Conservation (phyloP, 768 basidiomycete species). For the Ramaria rubella region DNA sequence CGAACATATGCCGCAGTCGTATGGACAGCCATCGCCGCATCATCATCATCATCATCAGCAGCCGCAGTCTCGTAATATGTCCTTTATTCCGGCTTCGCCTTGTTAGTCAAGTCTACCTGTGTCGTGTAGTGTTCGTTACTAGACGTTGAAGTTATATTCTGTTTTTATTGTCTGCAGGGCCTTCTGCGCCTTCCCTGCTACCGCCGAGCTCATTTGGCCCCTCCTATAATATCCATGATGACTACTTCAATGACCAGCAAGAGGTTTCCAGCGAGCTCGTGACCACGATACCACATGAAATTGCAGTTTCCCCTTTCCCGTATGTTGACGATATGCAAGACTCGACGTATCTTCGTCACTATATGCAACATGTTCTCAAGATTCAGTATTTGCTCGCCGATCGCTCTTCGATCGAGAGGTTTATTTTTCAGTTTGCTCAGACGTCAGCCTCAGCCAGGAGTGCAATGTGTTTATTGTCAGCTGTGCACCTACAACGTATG, state of each 20-base stretch:
- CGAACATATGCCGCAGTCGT: constrained; percentile 17
- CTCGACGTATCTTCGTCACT: constrained; percentile 28
- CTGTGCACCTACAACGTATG: constrained; percentile 42
- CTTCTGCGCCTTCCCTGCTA: constrained; percentile 12
- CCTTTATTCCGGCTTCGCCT: constrained; percentile 12
- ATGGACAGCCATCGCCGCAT: constrained; percentile 10
- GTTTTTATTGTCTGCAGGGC: constrained; percentile 13
- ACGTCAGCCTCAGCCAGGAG: constrained; percentile 41
- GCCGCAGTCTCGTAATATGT: constrained; percentile 5
- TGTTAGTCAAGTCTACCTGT: constrained; percentile 15
- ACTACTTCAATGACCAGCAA: constrained; percentile 10
- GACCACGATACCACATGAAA: background rate
- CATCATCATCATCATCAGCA: constrained; percentile 10
- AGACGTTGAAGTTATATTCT: constrained; percentile 11
- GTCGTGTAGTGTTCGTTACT: constrained; percentile 13
- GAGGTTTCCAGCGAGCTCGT: constrained; percentile 1
- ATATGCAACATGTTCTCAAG: constrained; percentile 55
- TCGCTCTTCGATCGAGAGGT: constrained; percentile 29
- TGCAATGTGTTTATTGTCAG: constrained; percentile 57
- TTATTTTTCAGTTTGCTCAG: constrained; percentile 49
- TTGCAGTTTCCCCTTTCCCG: background rate
- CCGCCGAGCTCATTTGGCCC: constrained; percentile 12
- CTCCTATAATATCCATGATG: constrained; percentile 10
- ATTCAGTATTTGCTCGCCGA: constrained; percentile 69
- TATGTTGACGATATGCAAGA: constrained; percentile 15